Percentiles rank a stretch among this genome's conserved stretches.
These are phyloP conservation scores for Olyra latifolia DNA, from an alignment of 176 grass and related monocot genomes.

Conservation along the genomic window DNA sequence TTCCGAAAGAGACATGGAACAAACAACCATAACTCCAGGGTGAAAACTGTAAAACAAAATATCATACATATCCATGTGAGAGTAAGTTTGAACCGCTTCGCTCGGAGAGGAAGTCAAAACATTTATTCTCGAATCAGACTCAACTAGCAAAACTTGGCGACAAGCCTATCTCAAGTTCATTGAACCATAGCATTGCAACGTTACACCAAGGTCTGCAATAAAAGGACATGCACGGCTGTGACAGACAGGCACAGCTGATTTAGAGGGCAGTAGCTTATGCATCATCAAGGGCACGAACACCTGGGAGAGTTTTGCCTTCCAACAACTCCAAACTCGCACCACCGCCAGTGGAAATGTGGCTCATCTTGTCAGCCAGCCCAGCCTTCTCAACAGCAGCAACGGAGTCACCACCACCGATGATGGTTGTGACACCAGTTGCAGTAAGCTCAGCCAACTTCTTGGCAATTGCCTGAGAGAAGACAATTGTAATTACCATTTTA, in stretches of 20 bases:
- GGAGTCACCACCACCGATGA: slow-evolving; percentile 91
- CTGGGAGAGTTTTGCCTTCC: slow-evolving; percentile 92
- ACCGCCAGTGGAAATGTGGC: slow-evolving; percentile 92
- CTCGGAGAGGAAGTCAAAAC: slow-evolving; percentile 33
- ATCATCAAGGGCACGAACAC: slow-evolving; percentile 85
- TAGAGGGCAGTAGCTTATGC: slow-evolving; percentile 42
- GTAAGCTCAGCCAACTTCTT: slow-evolving; percentile 93
- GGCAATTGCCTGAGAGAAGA: slow-evolving; percentile 62
- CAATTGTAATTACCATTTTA: not conserved
- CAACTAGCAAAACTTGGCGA: slow-evolving; percentile 53
- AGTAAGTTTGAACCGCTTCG: slow-evolving; percentile 23
- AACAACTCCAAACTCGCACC: slow-evolving; percentile 92
- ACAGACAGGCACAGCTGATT: not conserved
- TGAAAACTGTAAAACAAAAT: not conserved
- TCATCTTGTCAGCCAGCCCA: slow-evolving; percentile 93
- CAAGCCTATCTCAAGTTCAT: slow-evolving; percentile 44
- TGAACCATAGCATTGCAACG: slow-evolving; percentile 24
- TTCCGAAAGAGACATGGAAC: not conserved
- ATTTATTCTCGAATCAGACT: slow-evolving; percentile 42
- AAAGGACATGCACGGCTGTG: slow-evolving; percentile 12
- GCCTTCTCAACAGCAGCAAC: slow-evolving; percentile 96
- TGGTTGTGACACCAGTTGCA: slow-evolving; percentile 69
- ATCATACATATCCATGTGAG: slow-evolving; percentile 25
- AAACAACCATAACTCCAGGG: not conserved
- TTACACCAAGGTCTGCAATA: slow-evolving; percentile 35